Conservation (phyloP, 2,329 filamentous ascomycete species). For the Raffaelea albimanens region DNA sequence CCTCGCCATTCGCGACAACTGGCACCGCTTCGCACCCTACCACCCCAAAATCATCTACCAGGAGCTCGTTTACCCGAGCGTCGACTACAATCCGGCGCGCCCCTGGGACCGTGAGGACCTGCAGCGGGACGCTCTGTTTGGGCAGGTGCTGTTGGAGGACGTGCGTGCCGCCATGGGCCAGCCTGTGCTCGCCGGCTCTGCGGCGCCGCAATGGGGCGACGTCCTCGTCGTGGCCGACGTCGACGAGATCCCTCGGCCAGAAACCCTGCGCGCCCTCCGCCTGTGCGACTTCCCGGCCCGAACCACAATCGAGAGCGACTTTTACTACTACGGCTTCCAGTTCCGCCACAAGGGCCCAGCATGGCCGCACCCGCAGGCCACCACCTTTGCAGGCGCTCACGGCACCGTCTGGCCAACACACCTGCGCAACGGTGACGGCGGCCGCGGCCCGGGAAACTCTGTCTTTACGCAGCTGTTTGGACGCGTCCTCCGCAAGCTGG, state of each 20-base stretch:
- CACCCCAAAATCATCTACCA: slow-evolving; percentile 53
- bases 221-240: slow-evolving; percentile 51
- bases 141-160: slow-evolving; percentile 36
- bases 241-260: slow-evolving; percentile 48
- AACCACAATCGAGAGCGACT: slow-evolving; percentile 39
- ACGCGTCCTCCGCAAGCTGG: slow-evolving; percentile 22
- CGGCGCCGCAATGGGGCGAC: slow-evolving; percentile 33
- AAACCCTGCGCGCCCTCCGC: slow-evolving; percentile 36
- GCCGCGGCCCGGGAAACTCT: slow-evolving; percentile 8
- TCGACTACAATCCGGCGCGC: slow-evolving; percentile 27
- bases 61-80: slow-evolving; percentile 33
- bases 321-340: slow-evolving; percentile 52
- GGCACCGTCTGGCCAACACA: slow-evolving; percentile 43
- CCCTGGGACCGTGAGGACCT: slow-evolving; percentile 40
- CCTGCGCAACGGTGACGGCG: slow-evolving; percentile 38
- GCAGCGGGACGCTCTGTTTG: slow-evolving; percentile 45
- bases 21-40: slow-evolving; percentile 41
- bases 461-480: not conserved
- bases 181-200: slow-evolving; percentile 29
- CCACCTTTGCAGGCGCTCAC: slow-evolving; percentile 38
- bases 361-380: slow-evolving; percentile 50
- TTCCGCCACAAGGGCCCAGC: slow-evolving; percentile 34
- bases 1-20: slow-evolving; percentile 41
- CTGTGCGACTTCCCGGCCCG: slow-evolving; percentile 42
- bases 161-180: not conserved